Base-by-base conservation (phyloP, 2,329 filamentous ascomycete genomes). In the Ophiostoma sp. region DNA sequence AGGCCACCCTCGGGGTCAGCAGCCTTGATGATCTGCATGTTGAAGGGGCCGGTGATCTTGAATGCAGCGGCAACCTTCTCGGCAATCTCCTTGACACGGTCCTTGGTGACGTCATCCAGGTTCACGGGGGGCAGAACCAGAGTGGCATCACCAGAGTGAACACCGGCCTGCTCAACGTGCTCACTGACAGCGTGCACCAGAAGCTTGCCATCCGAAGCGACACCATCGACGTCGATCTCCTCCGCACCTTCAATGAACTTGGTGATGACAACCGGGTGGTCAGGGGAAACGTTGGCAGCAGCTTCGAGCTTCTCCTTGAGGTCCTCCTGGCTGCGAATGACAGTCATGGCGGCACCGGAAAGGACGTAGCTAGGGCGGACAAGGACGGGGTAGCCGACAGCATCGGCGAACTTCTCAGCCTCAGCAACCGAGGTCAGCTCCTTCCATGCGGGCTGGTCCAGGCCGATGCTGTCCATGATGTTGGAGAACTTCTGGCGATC, bases 11-110 rank as follows among this genome's bases (percentile, higher is more conserved):
- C 95, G 58, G 58, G 58, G 73, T 98, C 94, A 77, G 98, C 98
- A 78, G 98, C 93, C 82, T 98, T 98, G 75, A 99, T 99, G 82
- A 99, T 98, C 78, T 99, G 95, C 72, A 99, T 99, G 81, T 99
- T 99, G 85, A 90, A 97, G 36, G 95, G 58, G 58, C 58, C 58
- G 72, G 98, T 99, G 73, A 99, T 95, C 84, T 98, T 98, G 84
- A 99, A 97, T 64, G 95, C 95, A 81, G 95, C 91, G 73, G 95
- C 95, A 66, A 99, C 93, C 86, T 97, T 98, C 79, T 93, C 81
- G 16, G 95, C 94, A 74, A 99, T 98, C 74, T 92, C 92, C 87
- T 97, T 98, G 76, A 97, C 87, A 70, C 95, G 92, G 72, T 86
- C 87, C 85, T 97, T 90, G 73, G 89, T 90, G 69, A 80, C 81